These are phyloP conservation scores for Nitzschia inconspicua DNA, from an alignment of 108 stramenopile genomes.

Conservation along the genomic window DNA sequence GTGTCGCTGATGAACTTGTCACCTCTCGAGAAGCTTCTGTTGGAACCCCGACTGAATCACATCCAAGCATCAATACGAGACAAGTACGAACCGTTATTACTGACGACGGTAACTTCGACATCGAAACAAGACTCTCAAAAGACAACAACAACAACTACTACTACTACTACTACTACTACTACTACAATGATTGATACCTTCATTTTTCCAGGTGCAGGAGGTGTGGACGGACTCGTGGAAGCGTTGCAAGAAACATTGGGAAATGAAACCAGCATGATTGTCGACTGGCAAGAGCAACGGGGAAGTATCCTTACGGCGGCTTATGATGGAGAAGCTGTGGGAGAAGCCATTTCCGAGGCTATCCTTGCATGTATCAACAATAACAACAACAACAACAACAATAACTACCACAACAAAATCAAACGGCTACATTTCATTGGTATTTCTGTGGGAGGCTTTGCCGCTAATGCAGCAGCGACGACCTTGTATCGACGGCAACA, in stretches of 20 bases:
- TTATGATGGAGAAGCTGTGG: constrained; percentile 35
- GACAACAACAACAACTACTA: background rate
- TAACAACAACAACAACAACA: constrained; percentile 2
- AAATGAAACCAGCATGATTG: background rate
- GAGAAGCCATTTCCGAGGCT: constrained; percentile 17
- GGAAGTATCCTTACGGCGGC: constrained; percentile 29
- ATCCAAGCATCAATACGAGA: constrained; percentile 1
- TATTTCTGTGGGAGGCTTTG: constrained; percentile 42
- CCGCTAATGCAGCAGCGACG: constrained; percentile 31
- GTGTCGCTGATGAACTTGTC: background rate
- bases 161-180: background rate
- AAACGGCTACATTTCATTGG: constrained; percentile 30
- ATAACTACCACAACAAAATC: background rate
- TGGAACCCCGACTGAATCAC: constrained; percentile 8
- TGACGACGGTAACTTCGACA: background rate
- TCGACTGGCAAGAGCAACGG: constrained; percentile 26
- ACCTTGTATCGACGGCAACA: background rate
- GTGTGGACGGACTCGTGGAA: constrained; percentile 18
- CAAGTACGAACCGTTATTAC: constrained; percentile 4
- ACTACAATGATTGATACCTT: background rate
- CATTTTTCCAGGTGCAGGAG: constrained; percentile 47
- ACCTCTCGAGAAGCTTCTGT: constrained; percentile 14
- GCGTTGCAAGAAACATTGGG: constrained; percentile 14
- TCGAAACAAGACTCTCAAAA: background rate
- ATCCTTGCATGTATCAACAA: background rate